Percentiles rank a stretch among this genome's conserved stretches.
Conservation (phyloP, 768 basidiomycete species). For the Plicaturopsis crispa region DNA sequence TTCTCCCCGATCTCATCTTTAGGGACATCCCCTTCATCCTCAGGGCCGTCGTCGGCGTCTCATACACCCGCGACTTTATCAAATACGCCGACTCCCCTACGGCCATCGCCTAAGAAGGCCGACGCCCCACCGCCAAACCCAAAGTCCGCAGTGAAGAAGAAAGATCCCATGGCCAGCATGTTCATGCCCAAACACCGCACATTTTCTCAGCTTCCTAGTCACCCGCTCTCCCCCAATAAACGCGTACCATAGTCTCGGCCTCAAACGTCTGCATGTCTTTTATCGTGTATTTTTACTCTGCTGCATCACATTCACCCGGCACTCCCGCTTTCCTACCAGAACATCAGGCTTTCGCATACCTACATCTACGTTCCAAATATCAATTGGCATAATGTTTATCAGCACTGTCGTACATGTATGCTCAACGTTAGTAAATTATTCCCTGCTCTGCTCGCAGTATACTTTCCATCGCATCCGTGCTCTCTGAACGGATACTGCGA, state of each 20-base stretch:
- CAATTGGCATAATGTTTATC: not conserved
- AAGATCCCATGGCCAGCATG: constrained; percentile 32
- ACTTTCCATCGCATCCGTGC: too few relatives aligned
- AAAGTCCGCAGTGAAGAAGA: constrained; percentile 42
- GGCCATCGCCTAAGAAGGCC: constrained; percentile 12
- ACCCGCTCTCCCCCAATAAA: constrained; percentile 10
- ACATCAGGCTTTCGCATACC: too few relatives aligned
- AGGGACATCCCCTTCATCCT: constrained; percentile 9
- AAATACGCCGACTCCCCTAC: constrained; percentile 4
- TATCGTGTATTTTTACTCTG: too few relatives aligned
- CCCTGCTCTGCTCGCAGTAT: too few relatives aligned
- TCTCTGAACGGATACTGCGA: too few relatives aligned
- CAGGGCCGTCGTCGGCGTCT: constrained; percentile 6
- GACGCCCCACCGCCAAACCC: constrained; percentile 28
- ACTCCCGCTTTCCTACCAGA: too few relatives aligned
- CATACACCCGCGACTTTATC: constrained; percentile 3
- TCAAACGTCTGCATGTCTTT: too few relatives aligned
- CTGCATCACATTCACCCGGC: too few relatives aligned
- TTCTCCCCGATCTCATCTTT: constrained; percentile 4
- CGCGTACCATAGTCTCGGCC: too few relatives aligned
- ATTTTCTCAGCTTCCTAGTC: constrained; percentile 43
- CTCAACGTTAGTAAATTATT: not conserved
- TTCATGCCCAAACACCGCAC: constrained; percentile 77
- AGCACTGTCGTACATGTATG: not conserved
- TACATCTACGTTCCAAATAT: not conserved